Base-by-base conservation (phyloP, 169 alveolate genomes). In the Plasmodium berghei region DNA sequence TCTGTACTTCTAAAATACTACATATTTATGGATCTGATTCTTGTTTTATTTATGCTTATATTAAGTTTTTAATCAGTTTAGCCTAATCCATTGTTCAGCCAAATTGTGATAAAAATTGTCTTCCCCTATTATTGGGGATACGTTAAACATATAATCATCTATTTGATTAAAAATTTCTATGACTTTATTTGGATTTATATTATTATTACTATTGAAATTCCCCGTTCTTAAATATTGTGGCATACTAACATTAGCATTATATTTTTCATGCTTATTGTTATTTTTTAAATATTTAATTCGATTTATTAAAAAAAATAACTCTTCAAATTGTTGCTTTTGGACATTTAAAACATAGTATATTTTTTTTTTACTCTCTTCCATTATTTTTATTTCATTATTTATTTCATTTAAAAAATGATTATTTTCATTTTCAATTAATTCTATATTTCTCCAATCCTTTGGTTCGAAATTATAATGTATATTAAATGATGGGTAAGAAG, bases 381-480 rank as follows among this genome's bases (percentile, higher is more conserved):
- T 80, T 64, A 18, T 24, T 54, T 8, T 66, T 80, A 80, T 80
- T 66, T 80, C 90, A 24, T 66, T 64, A 24, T 80, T 80, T 34
- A 66, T 66, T 46, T 42, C 83, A 66, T 28, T 61, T 24, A 80
- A 59, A 71, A 80, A 80, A 28, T 64, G 40, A 9, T 64, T 66
- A 49, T 80, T 80, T 20, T 80, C 73, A 46, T 80, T 64, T 52
- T 80, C 83, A 8, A 66, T 61, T 26, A 55, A 54, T 59, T 80
- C 90, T 34, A 80, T 80, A 45, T 52, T 24, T 46, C 45, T 80
- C 90, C 90, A 80, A 54, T 80, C 77, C 48, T 80, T 64, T 8
- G 90, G 90, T 40, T 80, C 90, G n/a, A 66, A 46, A 66, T 80
- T 80, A 40, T 80, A 80, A 70, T 80, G 90, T 54, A 80, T 20